Evolutionary conservation across 306 rosid species (phyloP).

Genomic region (Cucurbita ficifolia): DNA sequence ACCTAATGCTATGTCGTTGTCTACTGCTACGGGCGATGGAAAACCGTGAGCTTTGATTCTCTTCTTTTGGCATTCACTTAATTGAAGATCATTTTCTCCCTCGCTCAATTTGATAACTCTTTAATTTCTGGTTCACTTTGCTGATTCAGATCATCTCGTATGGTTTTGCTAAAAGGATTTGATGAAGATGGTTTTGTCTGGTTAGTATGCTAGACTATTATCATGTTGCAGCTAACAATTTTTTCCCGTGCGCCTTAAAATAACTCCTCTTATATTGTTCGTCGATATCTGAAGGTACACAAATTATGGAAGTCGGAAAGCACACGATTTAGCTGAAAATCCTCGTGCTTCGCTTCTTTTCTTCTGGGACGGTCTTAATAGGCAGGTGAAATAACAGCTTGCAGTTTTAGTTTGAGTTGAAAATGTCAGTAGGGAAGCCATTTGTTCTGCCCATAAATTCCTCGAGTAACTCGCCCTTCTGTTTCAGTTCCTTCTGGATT

Average conservation of each 20-base stretch:
- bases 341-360: conserved; percentile 80
- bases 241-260: conserved; percentile 2
- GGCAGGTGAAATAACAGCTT: conserved; percentile 37
- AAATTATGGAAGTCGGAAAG: conserved; percentile 85
- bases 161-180: conserved; percentile 79
- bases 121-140: conserved; percentile 10
- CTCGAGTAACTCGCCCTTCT: background rate
- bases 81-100: background rate
- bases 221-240: background rate
- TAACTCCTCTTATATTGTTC: conserved; percentile 14
- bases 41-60: conserved; percentile 45
- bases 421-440: background rate
- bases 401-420: background rate
- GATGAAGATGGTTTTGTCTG: conserved; percentile 90
- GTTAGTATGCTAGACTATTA: conserved; percentile 30
- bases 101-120: background rate
- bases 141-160: conserved; percentile 67
- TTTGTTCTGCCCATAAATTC: background rate
- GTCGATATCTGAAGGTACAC: conserved; percentile 55
- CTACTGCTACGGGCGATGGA: conserved; percentile 73
- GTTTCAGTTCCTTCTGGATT: background rate
- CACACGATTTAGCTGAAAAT: conserved; percentile 56
- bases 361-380: conserved; percentile 76
- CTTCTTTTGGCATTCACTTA: background rate
- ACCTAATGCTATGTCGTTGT: conserved; percentile 94